phyloP scores from a whole-genome alignment of 805 yeast species.

The Ogataea nonfermentans region DNA sequence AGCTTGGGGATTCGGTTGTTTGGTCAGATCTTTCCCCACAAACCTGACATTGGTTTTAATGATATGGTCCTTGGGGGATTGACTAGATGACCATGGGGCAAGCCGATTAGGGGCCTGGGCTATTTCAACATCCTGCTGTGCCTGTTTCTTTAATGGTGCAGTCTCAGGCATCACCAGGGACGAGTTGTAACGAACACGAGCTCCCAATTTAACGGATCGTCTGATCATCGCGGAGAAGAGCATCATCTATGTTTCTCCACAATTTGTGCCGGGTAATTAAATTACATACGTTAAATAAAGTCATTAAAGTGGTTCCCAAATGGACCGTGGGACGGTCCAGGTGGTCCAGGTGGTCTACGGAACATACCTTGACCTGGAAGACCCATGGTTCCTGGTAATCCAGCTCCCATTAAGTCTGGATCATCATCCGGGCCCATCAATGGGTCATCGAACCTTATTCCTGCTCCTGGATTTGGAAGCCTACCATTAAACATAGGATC shows the following conservation, averaged over 20 bases:
- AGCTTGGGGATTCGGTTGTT: constrained; percentile 77
- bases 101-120: constrained; percentile 75
- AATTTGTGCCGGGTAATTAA: constrained; percentile 11
- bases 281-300: constrained; percentile 2
- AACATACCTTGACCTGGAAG: constrained; percentile 15
- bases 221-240: constrained; percentile 1
- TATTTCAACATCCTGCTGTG: constrained; percentile 12
- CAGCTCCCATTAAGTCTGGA: constrained; percentile 43
- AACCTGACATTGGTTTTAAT: constrained; percentile 59
- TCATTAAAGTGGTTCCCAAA: constrained; percentile 11
- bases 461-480: constrained; percentile 38
- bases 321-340: constrained; percentile 9
- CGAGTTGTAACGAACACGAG: neutral
- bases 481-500: constrained; percentile 48
- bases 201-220: neutral
- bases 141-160: constrained; percentile 14
- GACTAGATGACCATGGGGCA: constrained; percentile 69
- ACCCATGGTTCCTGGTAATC: constrained; percentile 43
- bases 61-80: constrained; percentile 57
- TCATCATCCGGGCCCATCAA: constrained; percentile 44
- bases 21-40: constrained; percentile 62
- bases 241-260: constrained; percentile 2
- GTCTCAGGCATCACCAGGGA: constrained; percentile 11
- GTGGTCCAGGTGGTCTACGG: constrained; percentile 18
- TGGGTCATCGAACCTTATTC: constrained; percentile 55